Evolutionary conservation across 23 red algal species (phyloP).

Genomic region (Gracilaria domingensis): DNA sequence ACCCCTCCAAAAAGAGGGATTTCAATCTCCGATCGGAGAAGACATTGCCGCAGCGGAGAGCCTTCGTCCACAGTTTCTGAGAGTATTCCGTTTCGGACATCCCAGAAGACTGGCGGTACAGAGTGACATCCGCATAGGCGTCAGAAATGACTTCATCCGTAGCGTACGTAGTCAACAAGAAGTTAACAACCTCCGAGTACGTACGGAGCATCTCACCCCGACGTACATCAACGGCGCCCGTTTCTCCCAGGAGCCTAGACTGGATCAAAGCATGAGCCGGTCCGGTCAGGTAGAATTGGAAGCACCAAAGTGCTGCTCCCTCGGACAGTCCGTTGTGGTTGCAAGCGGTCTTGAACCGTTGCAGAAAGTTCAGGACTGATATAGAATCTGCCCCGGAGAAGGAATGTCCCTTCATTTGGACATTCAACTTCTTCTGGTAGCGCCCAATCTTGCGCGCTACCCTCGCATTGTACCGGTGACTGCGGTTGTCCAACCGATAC

Average conservation of each 20-base stretch:
- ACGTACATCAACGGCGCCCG: not conserved
- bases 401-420: slow-evolving; percentile 31
- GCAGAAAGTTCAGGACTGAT: slow-evolving; percentile 25
- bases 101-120: not conserved
- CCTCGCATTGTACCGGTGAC: not conserved
- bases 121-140: not conserved
- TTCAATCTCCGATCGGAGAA: slow-evolving; percentile 27
- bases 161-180: slow-evolving; percentile 25
- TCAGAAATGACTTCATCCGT: slow-evolving; percentile 35
- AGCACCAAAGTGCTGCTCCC: slow-evolving; percentile 2
- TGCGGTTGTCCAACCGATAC: not conserved
- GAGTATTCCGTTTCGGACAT: not conserved
- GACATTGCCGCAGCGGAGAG: slow-evolving; percentile 6
- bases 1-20: not conserved
- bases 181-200: slow-evolving; percentile 26
- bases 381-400: slow-evolving; percentile 30
- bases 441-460: not conserved
- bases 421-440: slow-evolving; percentile 25
- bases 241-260: not conserved
- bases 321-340: slow-evolving; percentile 21
- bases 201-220: not conserved
- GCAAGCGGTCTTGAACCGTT: not conserved
- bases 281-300: slow-evolving; percentile 38
- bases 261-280: slow-evolving; percentile 12
- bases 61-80: not conserved